A percentile compares a stretch with the other conserved stretches of the same genome.
Conservation (phyloP, 495 filamentous ascomycete genomes). For the Aspergillus biplanus region DNA sequence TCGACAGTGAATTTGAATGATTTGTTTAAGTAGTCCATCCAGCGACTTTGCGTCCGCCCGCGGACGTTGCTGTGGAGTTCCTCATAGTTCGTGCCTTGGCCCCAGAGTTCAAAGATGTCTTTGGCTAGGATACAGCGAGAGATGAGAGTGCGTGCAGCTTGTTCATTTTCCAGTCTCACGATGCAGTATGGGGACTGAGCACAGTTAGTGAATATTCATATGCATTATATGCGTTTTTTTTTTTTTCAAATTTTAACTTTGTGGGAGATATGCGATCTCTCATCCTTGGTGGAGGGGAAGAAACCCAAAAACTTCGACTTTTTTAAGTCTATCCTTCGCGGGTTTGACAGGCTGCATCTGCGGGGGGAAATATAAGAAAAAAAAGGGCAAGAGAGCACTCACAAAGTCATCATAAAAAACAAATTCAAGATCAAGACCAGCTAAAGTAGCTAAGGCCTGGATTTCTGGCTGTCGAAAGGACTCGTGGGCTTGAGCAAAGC, state of each 20-base stretch:
- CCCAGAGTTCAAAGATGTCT: constrained; percentile 90
- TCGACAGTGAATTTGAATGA: constrained; percentile 87
- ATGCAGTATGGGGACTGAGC: constrained; percentile 85
- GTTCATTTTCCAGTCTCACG: constrained; percentile 66
- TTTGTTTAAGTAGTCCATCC: constrained; percentile 60
- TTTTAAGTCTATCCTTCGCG: too few relatives aligned
- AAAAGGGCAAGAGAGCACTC: constrained; percentile 33
- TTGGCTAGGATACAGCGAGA: constrained; percentile 77
- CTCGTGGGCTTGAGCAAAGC: constrained; percentile 89
- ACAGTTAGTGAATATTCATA: constrained; percentile 17
- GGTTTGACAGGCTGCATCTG: background rate
- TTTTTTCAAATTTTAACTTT: constrained; percentile 6
- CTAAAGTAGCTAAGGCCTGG: constrained; percentile 74
- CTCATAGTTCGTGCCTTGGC: constrained; percentile 65
- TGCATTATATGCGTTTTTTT: background rate
- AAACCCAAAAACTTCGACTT: background rate
- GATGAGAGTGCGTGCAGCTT: constrained; percentile 67
- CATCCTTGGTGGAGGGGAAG: background rate
- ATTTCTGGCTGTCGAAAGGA: constrained; percentile 86
- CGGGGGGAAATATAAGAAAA: constrained; percentile 4
- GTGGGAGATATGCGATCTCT: background rate
- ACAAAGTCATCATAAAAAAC: constrained; percentile 73
- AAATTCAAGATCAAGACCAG: constrained; percentile 69
- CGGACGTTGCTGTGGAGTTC: constrained; percentile 69
- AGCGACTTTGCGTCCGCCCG: constrained; percentile 59